Percentiles rank a stretch among this genome's conserved stretches.
These are phyloP conservation scores for Debaryomyces sp. DNA, from an alignment of 1,139 yeast genomes.

Conservation along the genomic window DNA sequence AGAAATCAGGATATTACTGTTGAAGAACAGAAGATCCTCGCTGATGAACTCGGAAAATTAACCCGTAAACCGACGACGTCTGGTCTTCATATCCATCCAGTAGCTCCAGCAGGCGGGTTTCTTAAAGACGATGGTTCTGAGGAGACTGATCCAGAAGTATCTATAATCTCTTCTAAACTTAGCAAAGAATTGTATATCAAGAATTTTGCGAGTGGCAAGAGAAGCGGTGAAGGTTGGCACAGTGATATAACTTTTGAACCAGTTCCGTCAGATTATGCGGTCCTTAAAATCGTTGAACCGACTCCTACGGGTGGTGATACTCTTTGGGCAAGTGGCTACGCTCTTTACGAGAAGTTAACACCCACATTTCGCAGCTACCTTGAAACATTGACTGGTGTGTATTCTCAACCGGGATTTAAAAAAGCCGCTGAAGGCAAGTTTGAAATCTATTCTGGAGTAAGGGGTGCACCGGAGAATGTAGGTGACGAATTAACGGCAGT, in stretches of 20 bases:
- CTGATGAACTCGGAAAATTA: conserved; percentile 6
- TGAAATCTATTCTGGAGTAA: conserved; percentile 6
- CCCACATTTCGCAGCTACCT: neutral
- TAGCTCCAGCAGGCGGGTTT: conserved; percentile 12
- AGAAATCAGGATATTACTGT: neutral
- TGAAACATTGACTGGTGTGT: neutral
- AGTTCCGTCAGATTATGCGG: conserved; percentile 8
- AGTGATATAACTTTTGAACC: conserved; percentile 10
- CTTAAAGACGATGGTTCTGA: conserved; percentile 8
- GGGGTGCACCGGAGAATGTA: conserved; percentile 10
- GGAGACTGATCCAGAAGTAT: conserved; percentile 3
- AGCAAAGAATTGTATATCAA: neutral
- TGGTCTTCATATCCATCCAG: conserved; percentile 10
- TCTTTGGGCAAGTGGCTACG: conserved; percentile 11
- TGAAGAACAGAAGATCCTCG: neutral
- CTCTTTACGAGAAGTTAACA: neutral
- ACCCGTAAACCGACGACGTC: conserved; percentile 9
- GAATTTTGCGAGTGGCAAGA: neutral
- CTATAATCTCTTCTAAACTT: neutral
- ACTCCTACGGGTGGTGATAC: conserved; percentile 9
- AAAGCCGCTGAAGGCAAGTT: conserved; percentile 8
- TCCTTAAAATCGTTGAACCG: conserved; percentile 9
- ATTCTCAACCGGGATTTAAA: conserved; percentile 7
- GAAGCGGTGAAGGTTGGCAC: conserved; percentile 7
- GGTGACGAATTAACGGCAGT: conserved; percentile 14